These are phyloP conservation scores for Apiospora kogelbergensis DNA, from an alignment of 2,329 filamentous ascomycete species.

Conservation along the genomic window DNA sequence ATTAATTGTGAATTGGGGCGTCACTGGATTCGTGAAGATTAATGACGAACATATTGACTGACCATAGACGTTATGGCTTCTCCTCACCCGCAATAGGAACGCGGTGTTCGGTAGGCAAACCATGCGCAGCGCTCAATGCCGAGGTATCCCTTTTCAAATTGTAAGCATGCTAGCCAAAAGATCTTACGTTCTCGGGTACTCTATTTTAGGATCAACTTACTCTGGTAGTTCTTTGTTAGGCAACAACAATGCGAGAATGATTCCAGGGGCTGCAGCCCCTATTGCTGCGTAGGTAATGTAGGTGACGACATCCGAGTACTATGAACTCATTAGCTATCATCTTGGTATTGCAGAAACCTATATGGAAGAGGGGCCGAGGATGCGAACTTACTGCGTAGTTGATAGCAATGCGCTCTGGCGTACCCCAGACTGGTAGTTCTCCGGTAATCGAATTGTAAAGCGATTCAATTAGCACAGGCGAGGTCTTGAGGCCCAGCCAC, in stretches of 20 bases:
- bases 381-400: constrained; percentile 35
- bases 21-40: background rate
- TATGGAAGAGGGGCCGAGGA: background rate
- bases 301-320: constrained; percentile 28
- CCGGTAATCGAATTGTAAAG: constrained; percentile 47
- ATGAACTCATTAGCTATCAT: background rate
- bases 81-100: background rate
- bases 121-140: background rate
- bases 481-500: constrained; percentile 33
- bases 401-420: constrained; percentile 40
- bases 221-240: constrained; percentile 23
- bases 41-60: background rate
- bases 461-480: constrained; percentile 32
- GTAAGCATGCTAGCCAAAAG: background rate
- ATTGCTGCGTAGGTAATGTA: constrained; percentile 28
- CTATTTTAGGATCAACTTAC: background rate
- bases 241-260: constrained; percentile 23
- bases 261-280: constrained; percentile 19
- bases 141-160: background rate
- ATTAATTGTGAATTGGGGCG: background rate
- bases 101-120: background rate
- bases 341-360: too few species aligned
- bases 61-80: background rate
- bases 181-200: background rate
- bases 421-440: constrained; percentile 39